phyloP scores from a whole-genome alignment of 2,329 filamentous ascomycete species.

The Pseudogymnoascus sp. region DNA sequence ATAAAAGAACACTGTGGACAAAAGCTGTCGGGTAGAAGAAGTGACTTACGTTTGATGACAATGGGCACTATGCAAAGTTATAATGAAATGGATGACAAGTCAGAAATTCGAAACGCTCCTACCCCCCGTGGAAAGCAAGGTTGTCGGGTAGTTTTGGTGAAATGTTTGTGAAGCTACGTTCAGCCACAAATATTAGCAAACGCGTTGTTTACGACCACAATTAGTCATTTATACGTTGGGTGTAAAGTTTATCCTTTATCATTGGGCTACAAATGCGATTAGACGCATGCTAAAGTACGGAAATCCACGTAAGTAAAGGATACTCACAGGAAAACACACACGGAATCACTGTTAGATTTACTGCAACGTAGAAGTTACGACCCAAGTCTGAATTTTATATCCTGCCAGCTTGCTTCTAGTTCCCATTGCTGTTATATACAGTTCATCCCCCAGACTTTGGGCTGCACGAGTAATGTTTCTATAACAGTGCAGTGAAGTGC shows the following conservation, averaged over 20 bases:
- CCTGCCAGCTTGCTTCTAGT: background rate
- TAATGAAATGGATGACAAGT: background rate
- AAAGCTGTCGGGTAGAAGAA: background rate
- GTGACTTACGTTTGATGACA: background rate
- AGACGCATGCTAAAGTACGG: background rate
- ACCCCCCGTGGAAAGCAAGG: background rate
- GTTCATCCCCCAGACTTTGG: background rate
- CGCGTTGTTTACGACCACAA: background rate
- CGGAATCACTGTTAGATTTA: background rate
- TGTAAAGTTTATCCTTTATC: background rate
- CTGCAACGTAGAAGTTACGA: background rate
- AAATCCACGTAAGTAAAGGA: background rate
- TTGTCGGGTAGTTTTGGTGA: background rate
- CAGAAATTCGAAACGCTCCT: background rate
- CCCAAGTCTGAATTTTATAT: background rate
- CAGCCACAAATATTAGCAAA: background rate
- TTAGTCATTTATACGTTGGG: background rate
- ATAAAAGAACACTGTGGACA: background rate
- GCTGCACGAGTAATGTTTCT: background rate
- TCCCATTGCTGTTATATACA: background rate
- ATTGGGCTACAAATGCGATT: background rate
- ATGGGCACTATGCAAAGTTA: background rate
- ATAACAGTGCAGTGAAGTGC: background rate
- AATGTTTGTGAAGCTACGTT: background rate
- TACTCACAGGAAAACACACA: background rate